phyloP scores from a whole-genome alignment of 2,329 filamentous ascomycete genomes.

The Monilinia vaccinii-corymbosi region DNA sequence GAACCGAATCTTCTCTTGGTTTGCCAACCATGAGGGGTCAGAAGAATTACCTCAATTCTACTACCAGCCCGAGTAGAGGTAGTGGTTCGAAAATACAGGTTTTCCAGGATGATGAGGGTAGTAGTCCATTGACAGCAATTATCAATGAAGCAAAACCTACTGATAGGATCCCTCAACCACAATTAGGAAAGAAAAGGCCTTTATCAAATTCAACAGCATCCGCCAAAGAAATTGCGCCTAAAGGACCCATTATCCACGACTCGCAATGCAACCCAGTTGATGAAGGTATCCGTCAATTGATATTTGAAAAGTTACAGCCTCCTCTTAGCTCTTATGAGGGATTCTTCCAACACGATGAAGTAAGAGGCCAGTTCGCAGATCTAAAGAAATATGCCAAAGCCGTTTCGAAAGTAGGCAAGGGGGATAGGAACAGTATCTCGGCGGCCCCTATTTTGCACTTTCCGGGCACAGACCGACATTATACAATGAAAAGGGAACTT shows the following conservation, averaged over 20 bases:
- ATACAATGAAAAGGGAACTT: constrained; percentile 75
- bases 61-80: constrained; percentile 61
- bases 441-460: constrained; percentile 60
- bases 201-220: constrained; percentile 25
- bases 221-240: constrained; percentile 38
- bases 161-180: constrained; percentile 43
- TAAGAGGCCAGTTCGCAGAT: constrained; percentile 59
- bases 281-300: constrained; percentile 61
- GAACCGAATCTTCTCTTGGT: constrained; percentile 80
- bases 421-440: constrained; percentile 50
- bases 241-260: constrained; percentile 72
- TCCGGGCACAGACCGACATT: constrained; percentile 53
- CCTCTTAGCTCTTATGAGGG: constrained; percentile 66
- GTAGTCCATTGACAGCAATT: constrained; percentile 66
- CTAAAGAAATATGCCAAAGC: constrained; percentile 75
- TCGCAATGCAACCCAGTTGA: constrained; percentile 83
- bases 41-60: constrained; percentile 54
- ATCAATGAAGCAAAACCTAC: constrained; percentile 42
- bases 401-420: constrained; percentile 34
- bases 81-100: constrained; percentile 21
- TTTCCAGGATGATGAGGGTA: constrained; percentile 33
- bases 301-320: constrained; percentile 66
- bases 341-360: constrained; percentile 64
- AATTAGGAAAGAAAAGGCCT: constrained; percentile 37
- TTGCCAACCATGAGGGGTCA: constrained; percentile 48